phyloP scores from a whole-genome alignment of 768 basidiomycete species.

The Leccinum incarnatum region DNA sequence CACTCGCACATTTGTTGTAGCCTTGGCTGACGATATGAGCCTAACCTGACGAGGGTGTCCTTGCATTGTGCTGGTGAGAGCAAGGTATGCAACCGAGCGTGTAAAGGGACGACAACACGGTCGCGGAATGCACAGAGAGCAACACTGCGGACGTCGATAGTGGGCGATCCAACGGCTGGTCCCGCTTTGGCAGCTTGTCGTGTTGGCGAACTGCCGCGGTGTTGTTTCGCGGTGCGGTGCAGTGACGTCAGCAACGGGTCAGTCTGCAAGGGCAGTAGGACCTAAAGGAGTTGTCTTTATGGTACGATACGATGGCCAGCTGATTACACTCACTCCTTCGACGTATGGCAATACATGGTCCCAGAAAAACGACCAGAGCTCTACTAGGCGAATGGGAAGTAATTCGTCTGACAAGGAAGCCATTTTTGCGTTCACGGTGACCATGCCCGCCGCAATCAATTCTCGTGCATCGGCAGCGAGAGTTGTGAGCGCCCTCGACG shows the following conservation, averaged over 20 bases:
- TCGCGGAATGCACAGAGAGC: conserved; percentile 80
- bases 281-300: conserved; percentile 37
- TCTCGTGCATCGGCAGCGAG: conserved; percentile 80
- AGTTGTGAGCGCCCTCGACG: conserved; percentile 67
- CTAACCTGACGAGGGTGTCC: conserved; percentile 53
- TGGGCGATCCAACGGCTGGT: conserved; percentile 34
- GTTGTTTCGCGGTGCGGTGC: conserved; percentile 59
- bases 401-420: conserved; percentile 73
- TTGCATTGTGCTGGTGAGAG: conserved; percentile 53
- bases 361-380: conserved; percentile 94
- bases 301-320: neutral
- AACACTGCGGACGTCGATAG: conserved; percentile 80
- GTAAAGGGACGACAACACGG: conserved; percentile 68
- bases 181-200: conserved; percentile 47
- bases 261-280: conserved; percentile 59
- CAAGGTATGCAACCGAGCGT: conserved; percentile 51
- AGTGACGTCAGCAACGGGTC: conserved; percentile 65
- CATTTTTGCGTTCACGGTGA: conserved; percentile 86
- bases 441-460: conserved; percentile 84
- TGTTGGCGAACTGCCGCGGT: conserved; percentile 48
- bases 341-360: conserved; percentile 83
- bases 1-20: conserved; percentile 73
- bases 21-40: conserved; percentile 61
- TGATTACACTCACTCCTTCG: conserved; percentile 63
- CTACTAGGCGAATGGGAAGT: conserved; percentile 73